Evolutionary conservation across 2,329 filamentous ascomycete species (phyloP), one percentile per base, ranked within the genome.

Genomic region (Talaromyces sp.): DNA sequence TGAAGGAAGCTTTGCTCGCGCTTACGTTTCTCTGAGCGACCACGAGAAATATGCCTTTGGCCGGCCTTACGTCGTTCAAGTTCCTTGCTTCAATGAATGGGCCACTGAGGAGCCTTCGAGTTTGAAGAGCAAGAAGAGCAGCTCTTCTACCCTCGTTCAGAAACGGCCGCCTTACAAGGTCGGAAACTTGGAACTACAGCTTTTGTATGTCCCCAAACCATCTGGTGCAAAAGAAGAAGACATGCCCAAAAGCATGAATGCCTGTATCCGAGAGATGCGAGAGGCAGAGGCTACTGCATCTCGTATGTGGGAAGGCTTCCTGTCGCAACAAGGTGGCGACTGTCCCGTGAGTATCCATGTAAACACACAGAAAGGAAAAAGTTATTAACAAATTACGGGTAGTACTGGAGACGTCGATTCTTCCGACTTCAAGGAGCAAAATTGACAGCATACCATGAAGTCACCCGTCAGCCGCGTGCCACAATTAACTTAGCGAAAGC

Each of bases 201-300:
- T 99, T 9, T 82, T 99, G 14, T 99, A 96, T 70, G 92, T 99
- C 1, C 95, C 95, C 0, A 91, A 93, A 68, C 93, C 95, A 4
- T 93, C 91, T 80, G 89, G 89, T 51, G 83, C 87, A 31, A 87
- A 86, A 55, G 95, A 98, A 65, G 93, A 97, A 17, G 93, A 98
- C 67, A 97, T 99, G 91, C 95, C 95, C 58, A 98, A 98, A 86
- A 97, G 93, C 80, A 96, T 99, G 93, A 96, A 95, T 76, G 90
- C 91, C 50, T 96, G 92, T 74, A 89, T 98, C 67, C 86, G 95
- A 19, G 95, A 98, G 78, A 87, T 99, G 78, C 91, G 89, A 76
- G 91, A 93, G 57, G 92, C 93, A 1, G 92, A 96, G 73, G 89
- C 90, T 73, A 84, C 90, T 63, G 84, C 89, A 64, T 83, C 88